These are phyloP conservation scores for Termitomyces sp. DNA, from an alignment of 768 basidiomycete genomes.

Conservation along the genomic window DNA sequence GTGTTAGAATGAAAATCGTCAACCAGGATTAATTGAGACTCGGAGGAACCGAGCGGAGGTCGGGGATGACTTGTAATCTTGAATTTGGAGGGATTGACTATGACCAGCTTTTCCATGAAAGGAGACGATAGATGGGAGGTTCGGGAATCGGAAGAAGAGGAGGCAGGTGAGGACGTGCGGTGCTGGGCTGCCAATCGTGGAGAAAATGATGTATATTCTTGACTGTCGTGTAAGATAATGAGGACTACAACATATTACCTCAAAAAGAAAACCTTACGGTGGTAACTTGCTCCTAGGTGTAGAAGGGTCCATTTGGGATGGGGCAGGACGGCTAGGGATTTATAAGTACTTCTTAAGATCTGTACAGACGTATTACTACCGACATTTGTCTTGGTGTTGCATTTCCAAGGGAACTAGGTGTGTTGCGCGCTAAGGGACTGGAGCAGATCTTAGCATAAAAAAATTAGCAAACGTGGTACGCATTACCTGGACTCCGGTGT, in stretches of 20 bases:
- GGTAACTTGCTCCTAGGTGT: conserved; percentile 20
- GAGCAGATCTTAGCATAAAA: neutral
- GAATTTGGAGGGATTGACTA: conserved; percentile 19
- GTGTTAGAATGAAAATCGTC: conserved; percentile 15
- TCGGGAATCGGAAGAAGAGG: conserved; percentile 21
- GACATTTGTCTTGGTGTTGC: conserved; percentile 26
- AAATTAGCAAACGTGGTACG: neutral
- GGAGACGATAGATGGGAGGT: conserved; percentile 39
- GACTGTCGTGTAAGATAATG: conserved; percentile 11
- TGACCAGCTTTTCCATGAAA: conserved; percentile 34
- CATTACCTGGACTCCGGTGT: conserved; percentile 44
- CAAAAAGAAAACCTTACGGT: conserved; percentile 10
- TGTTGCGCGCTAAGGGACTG: conserved; percentile 17
- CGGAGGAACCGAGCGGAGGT: conserved; percentile 12
- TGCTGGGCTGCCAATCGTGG: conserved; percentile 18
- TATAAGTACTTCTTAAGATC: neutral
- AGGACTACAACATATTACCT: neutral
- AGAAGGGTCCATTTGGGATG: conserved; percentile 14
- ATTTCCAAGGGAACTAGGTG: conserved; percentile 17
- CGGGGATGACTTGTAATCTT: conserved; percentile 8
- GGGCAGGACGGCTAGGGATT: neutral
- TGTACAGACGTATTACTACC: neutral
- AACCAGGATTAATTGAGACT: conserved; percentile 12
- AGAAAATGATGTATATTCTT: conserved; percentile 13
- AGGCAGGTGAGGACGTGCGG: conserved; percentile 24